Evolutionary conservation across 2,329 filamentous ascomycete genomes (phyloP), one percentile per base, ranked within the genome.

Genomic region (Fusarium ambrosium): DNA sequence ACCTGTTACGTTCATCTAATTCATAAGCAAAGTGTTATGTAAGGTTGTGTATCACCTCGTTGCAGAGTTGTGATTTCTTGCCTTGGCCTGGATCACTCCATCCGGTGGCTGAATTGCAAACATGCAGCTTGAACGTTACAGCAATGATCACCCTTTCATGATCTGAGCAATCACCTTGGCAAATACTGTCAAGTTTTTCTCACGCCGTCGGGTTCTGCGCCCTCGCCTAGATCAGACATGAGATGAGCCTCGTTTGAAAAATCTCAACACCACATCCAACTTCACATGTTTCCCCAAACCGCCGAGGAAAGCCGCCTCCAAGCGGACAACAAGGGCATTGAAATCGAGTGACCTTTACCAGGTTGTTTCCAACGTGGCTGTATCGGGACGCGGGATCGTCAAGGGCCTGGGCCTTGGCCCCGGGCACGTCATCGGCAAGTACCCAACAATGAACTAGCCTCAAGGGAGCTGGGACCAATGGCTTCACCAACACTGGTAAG

Each of bases 381-480:
- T 66, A 48, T 34, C n/a, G 16, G 51, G 18, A 51, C 14, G 41
- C 24, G 55, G 48, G 48, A 41, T 62, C 22, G 41, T 61, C 63
- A 20, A 53, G 29, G 53, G 56, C n/a, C 56, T 58, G 51, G 59
- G 22, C 70, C 68, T 67, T 62, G 66, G 66, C 65, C 24, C 64
- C 45, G 56, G 70, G 71, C 70, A 73, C 70, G 70, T 73, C 71
- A 73, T 73, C 71, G 70, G 70, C 56, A 20, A 29, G 41, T 14
- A 65, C 16, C 70, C 71, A 67, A 70, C 70, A 64, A 60, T 34
- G 64, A 70, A 43, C 64, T 73, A 73, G 71, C n/a, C 6, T 43
- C 32, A 3, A 37, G 9, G 36, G 3, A 37, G 45, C 20, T n/a
- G 37, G 65, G 61, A 53, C 55, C 70, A 73, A 68, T 67, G 43